Base-by-base conservation (phyloP, 2,329 filamentous ascomycete genomes). In the Plenodomus tracheiphilus region DNA sequence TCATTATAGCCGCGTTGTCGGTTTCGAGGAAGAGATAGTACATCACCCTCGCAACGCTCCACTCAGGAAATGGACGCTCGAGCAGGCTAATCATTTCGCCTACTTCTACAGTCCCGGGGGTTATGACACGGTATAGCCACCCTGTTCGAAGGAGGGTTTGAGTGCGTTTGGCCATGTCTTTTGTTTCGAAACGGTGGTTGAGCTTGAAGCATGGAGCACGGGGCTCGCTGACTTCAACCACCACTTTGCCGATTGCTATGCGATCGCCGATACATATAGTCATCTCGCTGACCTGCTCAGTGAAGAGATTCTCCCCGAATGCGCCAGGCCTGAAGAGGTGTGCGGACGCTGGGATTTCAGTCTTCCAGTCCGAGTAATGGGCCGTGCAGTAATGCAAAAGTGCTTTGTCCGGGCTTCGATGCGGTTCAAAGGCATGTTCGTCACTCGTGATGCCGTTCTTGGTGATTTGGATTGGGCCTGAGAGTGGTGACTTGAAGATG, bases 181-280 rank as follows among this genome's bases (percentile, higher is more conserved):
- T 82, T 9, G 85, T 71, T 28, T 80, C 76, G 65, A 88, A 88
- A 1, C 85, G 82, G 58, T 87, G 84, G 62, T 87, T 88, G 8
- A 88, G 77, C 63, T 87, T 88, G 72, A 81, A 87, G 71, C 85
- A 87, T 9, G 85, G 85, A 56, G 84, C 80, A 15, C 85, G 77
- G 0, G 85, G 85, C 19, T 86, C 71, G 53, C 78, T 81, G 19
- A 87, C 80, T 57, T 87, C 81, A 0, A 86, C 74, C 2, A 83
- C 49, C 0, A 83, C 74, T 2, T 39, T 69, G 0, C 79, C 68
- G 7, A 86, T 76, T 0, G 76, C 72, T 16, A 85, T 72, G 13
- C 82, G 71, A 56, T 88, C 85, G 18, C 85, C 85, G 43, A 88
- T 84, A 66, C 85, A 87, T 1, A 87, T 72, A 54, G 84, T 87